Evolutionary conservation across 2,329 filamentous ascomycete species (phyloP).

Genomic region (Trichoderma sp.): DNA sequence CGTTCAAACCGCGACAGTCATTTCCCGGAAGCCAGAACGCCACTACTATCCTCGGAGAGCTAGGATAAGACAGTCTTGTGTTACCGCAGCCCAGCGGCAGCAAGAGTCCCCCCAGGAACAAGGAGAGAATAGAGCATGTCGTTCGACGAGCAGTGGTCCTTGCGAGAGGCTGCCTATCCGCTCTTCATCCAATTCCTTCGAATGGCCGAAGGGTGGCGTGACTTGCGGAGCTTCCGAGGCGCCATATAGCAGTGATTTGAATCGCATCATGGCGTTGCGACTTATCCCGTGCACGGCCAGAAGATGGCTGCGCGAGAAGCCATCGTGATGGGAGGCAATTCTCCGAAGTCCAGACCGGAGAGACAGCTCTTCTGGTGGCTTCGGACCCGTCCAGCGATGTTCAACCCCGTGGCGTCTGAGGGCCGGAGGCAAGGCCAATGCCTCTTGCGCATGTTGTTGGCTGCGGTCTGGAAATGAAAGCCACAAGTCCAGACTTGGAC

Average conservation of each 20-base stretch:
- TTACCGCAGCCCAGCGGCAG: conserved; percentile 8
- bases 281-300: conserved; percentile 1
- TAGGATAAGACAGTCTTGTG: conserved; percentile 21
- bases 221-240: conserved; percentile 14
- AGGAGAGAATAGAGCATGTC: neutral
- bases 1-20: conserved; percentile 17
- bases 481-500: neutral
- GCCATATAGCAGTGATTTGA: neutral
- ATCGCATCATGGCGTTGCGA: neutral
- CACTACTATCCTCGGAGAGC: neutral
- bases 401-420: neutral
- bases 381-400: neutral
- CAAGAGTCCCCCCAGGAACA: neutral
- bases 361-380: neutral
- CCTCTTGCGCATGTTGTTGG: conserved; percentile 20
- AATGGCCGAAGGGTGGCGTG: conserved; percentile 20
- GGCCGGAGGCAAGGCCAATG: neutral
- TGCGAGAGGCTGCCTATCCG: conserved; percentile 2
- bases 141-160: neutral
- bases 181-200: neutral
- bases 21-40: conserved; percentile 19
- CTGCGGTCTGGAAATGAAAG: neutral
- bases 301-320: neutral
- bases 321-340: neutral
- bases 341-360: neutral